Conservation (phyloP, 225 moss, liverwort and hornwort species). For the Thuidium tamariscinum region DNA sequence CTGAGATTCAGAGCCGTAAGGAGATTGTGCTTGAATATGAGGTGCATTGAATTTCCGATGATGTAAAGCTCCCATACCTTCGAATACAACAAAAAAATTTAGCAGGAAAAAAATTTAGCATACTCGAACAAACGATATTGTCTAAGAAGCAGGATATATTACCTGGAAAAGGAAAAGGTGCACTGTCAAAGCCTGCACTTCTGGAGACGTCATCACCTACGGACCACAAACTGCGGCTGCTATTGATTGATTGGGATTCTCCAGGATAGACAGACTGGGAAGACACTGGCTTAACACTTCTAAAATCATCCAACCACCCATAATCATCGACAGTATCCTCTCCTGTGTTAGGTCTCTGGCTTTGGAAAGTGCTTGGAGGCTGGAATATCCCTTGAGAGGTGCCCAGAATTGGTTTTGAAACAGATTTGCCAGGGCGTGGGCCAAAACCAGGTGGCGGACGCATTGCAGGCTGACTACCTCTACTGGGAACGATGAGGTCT, state of each 20-base stretch:
- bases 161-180: conserved; percentile 75
- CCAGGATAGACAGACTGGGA: conserved; percentile 52
- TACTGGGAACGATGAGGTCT: conserved; percentile 23
- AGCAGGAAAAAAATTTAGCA: background rate
- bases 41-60: conserved; percentile 40
- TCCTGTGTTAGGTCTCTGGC: conserved; percentile 18
- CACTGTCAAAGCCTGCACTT: conserved; percentile 39
- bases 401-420: conserved; percentile 8
- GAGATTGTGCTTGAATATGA: conserved; percentile 32
- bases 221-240: conserved; percentile 79
- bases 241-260: conserved; percentile 57
- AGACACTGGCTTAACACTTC: conserved; percentile 38
- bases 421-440: conserved; percentile 69
- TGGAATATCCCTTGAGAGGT: conserved; percentile 30
- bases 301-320: conserved; percentile 91
- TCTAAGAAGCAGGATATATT: background rate
- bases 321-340: conserved; percentile 86
- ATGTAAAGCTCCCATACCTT: conserved; percentile 67
- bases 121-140: background rate
- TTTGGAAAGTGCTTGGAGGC: conserved; percentile 29
- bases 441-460: conserved; percentile 99
- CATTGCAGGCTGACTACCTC: conserved; percentile 57
- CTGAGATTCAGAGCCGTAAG: conserved; percentile 49
- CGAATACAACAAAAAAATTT: background rate
- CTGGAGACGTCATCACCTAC: conserved; percentile 37